phyloP scores from a whole-genome alignment of 352 stramenopile genomes.

The Pythium aquatile region DNA sequence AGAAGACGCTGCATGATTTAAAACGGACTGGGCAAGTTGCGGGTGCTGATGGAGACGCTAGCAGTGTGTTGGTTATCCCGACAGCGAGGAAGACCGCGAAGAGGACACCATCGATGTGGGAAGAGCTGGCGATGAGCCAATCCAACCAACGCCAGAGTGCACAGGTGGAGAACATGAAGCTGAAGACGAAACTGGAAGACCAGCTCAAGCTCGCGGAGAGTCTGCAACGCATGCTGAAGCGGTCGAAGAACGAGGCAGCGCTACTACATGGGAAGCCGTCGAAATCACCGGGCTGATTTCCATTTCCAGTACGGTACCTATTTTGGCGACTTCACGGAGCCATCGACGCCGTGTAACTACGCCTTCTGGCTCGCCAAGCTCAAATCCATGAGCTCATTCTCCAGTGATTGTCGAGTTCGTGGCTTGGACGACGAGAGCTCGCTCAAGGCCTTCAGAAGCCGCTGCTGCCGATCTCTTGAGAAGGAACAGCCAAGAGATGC shows the following conservation, averaged over 20 bases:
- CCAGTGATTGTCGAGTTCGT: no score
- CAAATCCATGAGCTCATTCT: no score
- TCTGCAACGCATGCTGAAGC: constrained; percentile 27
- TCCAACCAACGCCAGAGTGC: constrained; percentile 32
- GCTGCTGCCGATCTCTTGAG: no score
- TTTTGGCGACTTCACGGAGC: not conserved
- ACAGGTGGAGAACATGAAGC: constrained; percentile 54
- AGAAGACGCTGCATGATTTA: constrained; percentile 17
- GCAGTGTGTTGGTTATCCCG: no score
- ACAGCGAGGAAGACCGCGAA: constrained; percentile 7
- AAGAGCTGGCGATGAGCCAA: constrained; percentile 24
- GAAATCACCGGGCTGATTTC: not conserved
- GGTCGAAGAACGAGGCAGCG: constrained; percentile 22
- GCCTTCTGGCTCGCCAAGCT: no score
- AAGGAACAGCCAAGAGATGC: no score
- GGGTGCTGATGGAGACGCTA: no score
- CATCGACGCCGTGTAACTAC: not conserved
- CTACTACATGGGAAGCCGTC: not conserved
- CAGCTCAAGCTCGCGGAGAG: constrained; percentile 55
- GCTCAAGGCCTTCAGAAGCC: no score
- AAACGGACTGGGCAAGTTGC: not conserved
- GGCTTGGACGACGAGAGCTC: no score
- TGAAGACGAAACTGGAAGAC: constrained; percentile 51
- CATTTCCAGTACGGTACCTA: not conserved
- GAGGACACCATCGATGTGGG: constrained; percentile 42